These are phyloP conservation scores for Lactarius indigo DNA, from an alignment of 768 basidiomycete species.

Conservation along the genomic window DNA sequence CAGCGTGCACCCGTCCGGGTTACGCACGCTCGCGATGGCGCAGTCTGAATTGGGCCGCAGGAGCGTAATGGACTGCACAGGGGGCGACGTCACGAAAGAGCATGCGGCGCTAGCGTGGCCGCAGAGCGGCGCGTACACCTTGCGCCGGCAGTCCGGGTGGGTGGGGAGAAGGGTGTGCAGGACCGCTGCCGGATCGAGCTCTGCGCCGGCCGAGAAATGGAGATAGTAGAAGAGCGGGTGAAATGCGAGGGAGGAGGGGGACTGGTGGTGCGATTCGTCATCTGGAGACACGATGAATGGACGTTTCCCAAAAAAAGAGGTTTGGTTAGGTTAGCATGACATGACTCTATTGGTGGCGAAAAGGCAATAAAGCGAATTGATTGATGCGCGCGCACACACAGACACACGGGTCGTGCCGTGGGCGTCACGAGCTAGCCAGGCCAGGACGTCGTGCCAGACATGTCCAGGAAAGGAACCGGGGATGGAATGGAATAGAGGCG, in stretches of 20 bases:
- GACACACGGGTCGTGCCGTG: not conserved
- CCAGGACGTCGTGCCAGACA: not conserved
- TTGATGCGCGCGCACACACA: not conserved
- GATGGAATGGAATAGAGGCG: not conserved
- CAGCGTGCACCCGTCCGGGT: constrained; percentile 25
- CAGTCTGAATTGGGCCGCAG: constrained; percentile 16
- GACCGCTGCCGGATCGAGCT: constrained; percentile 20
- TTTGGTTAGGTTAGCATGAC: constrained; percentile 1
- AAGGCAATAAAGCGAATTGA: not conserved
- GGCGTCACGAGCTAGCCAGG: not conserved
- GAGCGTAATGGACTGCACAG: constrained; percentile 22
- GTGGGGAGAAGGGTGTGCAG: constrained; percentile 24
- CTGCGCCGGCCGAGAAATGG: constrained; percentile 20
- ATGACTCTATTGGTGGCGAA: not conserved
- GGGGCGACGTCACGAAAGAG: constrained; percentile 23
- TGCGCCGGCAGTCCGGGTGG: constrained; percentile 23
- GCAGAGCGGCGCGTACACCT: constrained; percentile 23
- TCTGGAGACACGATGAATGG: not conserved
- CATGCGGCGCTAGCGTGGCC: constrained; percentile 22
- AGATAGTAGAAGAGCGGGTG: constrained; percentile 26
- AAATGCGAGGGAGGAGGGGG: constrained; percentile 21
- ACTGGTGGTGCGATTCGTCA: constrained; percentile 10
- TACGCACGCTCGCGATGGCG: constrained; percentile 24
- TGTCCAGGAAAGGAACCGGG: not conserved
- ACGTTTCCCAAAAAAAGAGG: not conserved